A percentile compares a stretch with the other conserved stretches of the same genome.
phyloP scores from a whole-genome alignment of 1,284 basidiomycete species.

The Trametes polyzona region DNA sequence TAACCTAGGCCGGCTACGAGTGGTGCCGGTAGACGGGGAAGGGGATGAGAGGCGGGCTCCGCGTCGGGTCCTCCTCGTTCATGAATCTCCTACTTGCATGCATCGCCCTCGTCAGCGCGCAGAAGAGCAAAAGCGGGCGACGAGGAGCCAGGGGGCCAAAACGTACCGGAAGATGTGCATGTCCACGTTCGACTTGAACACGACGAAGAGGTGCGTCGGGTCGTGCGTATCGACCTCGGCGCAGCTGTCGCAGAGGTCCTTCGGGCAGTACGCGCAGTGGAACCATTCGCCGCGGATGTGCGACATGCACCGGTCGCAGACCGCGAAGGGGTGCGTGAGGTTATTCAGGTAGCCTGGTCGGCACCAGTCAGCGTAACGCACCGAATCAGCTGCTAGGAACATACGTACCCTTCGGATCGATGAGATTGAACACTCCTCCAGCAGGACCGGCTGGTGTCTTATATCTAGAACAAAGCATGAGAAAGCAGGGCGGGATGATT shows the following conservation, averaged over 20 bases:
- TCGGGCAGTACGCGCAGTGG: constrained; percentile 84
- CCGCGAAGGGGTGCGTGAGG: constrained; percentile 66
- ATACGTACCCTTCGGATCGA: constrained; percentile 63
- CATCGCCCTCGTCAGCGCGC: constrained; percentile 8
- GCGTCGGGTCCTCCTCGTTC: constrained; percentile 58
- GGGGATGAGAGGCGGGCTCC: constrained; percentile 53
- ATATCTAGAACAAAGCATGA: constrained; percentile 51
- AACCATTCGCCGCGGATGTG: constrained; percentile 84
- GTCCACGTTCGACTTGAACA: constrained; percentile 69
- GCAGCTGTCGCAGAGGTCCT: constrained; percentile 81
- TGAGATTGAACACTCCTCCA: constrained; percentile 42
- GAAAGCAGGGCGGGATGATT: not conserved
- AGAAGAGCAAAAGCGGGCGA: not conserved
- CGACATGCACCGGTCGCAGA: constrained; percentile 79
- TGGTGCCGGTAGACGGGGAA: constrained; percentile 33
- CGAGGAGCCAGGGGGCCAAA: not conserved
- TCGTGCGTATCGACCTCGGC: constrained; percentile 82
- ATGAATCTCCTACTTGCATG: constrained; percentile 51
- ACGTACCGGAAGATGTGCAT: constrained; percentile 31
- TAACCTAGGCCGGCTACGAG: constrained; percentile 1
- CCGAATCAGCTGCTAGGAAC: too few species aligned
- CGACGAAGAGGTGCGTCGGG: constrained; percentile 79
- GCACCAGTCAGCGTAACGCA: not conserved
- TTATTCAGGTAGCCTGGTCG: constrained; percentile 67
- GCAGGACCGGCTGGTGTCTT: constrained; percentile 66